Base-by-base conservation (phyloP, 805 yeast genomes). In the Cyberlindnera mississippiensis region DNA sequence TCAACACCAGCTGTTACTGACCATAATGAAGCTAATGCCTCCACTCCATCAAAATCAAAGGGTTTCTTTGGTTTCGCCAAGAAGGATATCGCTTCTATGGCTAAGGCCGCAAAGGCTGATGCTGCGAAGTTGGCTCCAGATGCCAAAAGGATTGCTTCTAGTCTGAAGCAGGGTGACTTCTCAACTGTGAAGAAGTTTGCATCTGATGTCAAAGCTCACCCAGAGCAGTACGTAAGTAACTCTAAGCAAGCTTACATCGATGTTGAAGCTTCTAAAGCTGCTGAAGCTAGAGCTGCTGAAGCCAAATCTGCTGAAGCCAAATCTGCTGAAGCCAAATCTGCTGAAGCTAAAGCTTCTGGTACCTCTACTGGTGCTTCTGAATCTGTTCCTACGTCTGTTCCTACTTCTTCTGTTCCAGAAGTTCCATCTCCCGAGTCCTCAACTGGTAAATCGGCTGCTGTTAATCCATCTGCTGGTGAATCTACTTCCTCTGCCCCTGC, bases 71-170 rank as follows among this genome's bases (percentile, higher is more conserved):
- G 46, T 17, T 39, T 46, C 12, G 36, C 19, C 17, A 46, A 42
- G 28, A 40, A 42, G 19, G 44, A 46, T 27, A 4, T 40, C 11
- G 14, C 39, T 2, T 35, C 47, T 15, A n/a, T 46, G n/a, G 40
- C 39, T 7, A 30, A 40, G 35, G 45, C 48, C 19, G 41, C 35
- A 5, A 44, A 48, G 35, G 33, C 42, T 24, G 51, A 39, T 16
- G 29, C 28, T n/a, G 13, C 44, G 4, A 42, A 47, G 29, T 10
- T 37, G 18, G 18, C 38, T 34, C 59, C 36, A 59, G 60, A 59
- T 17, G 47, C 55, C 16, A 62, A 63, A 10, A 29, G 41, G 15
- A 28, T 45, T 22, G 45, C 49, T 5, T 31, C 24, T 7, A 46
- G 40, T 26, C 28, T 41, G 27, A 39, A 38, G 17, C 27, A 38